Conservation (phyloP, 192 early-diverging fungal genomes). For the Paraglomus brasilianum region DNA sequence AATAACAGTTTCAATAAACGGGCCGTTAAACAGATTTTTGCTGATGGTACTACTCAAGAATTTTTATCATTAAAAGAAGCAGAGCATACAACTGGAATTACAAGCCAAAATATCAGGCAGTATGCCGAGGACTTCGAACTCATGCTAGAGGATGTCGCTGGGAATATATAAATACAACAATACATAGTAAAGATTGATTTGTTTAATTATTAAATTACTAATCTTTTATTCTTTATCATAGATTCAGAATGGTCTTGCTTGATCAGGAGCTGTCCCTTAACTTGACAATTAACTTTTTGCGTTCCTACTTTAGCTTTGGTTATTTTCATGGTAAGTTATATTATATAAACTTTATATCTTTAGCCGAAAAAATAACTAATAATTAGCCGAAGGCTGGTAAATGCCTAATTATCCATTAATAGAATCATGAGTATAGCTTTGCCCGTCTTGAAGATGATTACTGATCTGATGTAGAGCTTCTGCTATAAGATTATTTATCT, state of each 20-base stretch:
- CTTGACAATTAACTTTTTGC: slow-evolving; percentile 13
- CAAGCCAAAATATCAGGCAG: slow-evolving; percentile 19
- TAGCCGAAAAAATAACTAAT: too few species aligned
- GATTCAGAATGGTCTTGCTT: too few species aligned
- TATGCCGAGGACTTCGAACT: slow-evolving; percentile 11
- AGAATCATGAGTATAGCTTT: too few species aligned
- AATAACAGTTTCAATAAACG: slow-evolving; percentile 1
- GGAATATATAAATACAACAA: slow-evolving; percentile 16
- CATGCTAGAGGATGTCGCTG: slow-evolving; percentile 8
- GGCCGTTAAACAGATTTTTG: slow-evolving; percentile 6
- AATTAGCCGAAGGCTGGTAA: slow-evolving; percentile 8
- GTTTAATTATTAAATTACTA: too few species aligned
- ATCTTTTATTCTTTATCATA: too few species aligned
- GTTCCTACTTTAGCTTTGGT: background rate
- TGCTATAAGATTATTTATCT: too few species aligned
- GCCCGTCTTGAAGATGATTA: too few species aligned
- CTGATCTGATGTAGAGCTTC: too few species aligned
- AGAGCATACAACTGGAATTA: slow-evolving; percentile 5
- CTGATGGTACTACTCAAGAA: slow-evolving; percentile 1
- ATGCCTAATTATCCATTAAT: background rate
- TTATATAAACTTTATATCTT: too few species aligned
- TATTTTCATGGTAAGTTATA: too few species aligned
- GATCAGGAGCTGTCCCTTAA: too few species aligned
- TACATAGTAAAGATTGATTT: slow-evolving; percentile 11
- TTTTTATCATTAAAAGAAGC: slow-evolving; percentile 6